Percentiles rank a stretch among this genome's conserved stretches.
These are phyloP conservation scores for Suillus brevipes DNA, from an alignment of 768 basidiomycete species.

Conservation along the genomic window DNA sequence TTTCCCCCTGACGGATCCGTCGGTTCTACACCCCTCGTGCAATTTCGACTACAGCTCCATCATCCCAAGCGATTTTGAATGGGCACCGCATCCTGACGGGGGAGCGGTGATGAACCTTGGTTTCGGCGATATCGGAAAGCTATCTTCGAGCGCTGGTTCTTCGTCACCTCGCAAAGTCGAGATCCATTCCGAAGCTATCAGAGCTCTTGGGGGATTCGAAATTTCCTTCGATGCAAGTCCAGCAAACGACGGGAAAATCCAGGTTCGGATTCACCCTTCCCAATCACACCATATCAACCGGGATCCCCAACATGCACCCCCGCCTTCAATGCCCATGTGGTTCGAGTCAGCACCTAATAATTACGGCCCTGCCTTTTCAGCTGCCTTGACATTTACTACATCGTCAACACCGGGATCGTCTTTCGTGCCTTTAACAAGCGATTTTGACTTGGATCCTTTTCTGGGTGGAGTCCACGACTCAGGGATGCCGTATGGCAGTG, in stretches of 20 bases:
- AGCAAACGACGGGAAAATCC: slow-evolving; percentile 68
- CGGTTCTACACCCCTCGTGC: slow-evolving; percentile 41
- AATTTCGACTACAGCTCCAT: slow-evolving; percentile 44
- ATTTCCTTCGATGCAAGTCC: slow-evolving; percentile 73
- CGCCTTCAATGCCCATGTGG: slow-evolving; percentile 28
- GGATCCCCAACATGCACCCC: slow-evolving; percentile 14
- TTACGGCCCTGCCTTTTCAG: slow-evolving; percentile 14
- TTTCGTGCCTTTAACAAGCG: slow-evolving; percentile 20
- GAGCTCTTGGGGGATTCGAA: slow-evolving; percentile 56
- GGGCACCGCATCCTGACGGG: slow-evolving; percentile 41
- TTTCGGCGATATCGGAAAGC: slow-evolving; percentile 38
- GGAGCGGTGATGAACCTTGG: slow-evolving; percentile 50
- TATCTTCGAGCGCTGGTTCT: slow-evolving; percentile 32
- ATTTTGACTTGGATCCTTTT: slow-evolving; percentile 6
- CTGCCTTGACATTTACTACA: slow-evolving; percentile 23
- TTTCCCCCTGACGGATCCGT: slow-evolving; percentile 44
- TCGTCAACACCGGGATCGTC: slow-evolving; percentile 42
- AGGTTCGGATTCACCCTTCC: slow-evolving; percentile 69
- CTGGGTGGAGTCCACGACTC: slow-evolving; percentile 23
- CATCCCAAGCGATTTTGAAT: slow-evolving; percentile 56
- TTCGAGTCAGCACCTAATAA: slow-evolving; percentile 16
- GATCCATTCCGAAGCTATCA: slow-evolving; percentile 46
- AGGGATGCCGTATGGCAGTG: slow-evolving; percentile 19
- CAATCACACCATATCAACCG: slow-evolving; percentile 33
- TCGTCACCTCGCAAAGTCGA: slow-evolving; percentile 50